Base-by-base conservation (phyloP, 2,329 filamentous ascomycete species). In the Sporothrix inflata region DNA sequence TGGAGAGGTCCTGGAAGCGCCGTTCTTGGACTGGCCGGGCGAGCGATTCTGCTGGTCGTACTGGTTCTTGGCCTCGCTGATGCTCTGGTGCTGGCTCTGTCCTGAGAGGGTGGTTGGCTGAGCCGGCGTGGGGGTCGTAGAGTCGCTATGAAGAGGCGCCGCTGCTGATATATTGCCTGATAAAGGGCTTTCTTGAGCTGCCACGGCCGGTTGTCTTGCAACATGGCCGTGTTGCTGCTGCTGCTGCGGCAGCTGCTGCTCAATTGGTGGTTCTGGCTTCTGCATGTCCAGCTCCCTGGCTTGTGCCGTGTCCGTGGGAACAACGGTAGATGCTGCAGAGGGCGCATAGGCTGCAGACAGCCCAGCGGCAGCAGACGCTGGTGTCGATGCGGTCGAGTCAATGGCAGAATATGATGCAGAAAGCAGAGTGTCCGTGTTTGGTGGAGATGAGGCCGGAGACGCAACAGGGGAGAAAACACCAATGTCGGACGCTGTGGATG, bases 381-480 rank as follows among this genome's bases (percentile, higher is more conserved):
- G 63, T 49, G 63, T 49, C 27, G 63, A 66, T 12, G 63, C 63
- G 7, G 63, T 24, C 14, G 63, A 30, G 8, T 66, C 63, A 34
- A 66, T 66, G 24, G 60, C n/a, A 9, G 63, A 16, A 47, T 19
- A 34, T 1, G 63, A 49, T 12, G 63, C 24, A 27, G 42, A 49
- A n/a, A n/a, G 42, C 21, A 49, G 21, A n/a, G 63, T 16, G 42
- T n/a, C 42, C 4, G 63, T 49, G 63, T 11, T 24, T 49, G 63
- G 42, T 49, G 63, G 63, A 11, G 63, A 47, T 66, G 63, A 16
- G 4, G 11, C 60, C 21, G 60, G 63, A 49, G 63, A 66, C 5
- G 24, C 63, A 12, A 14, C 63, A 34, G 63, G 63, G 3, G 63
- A 66, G 63, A 66, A 66, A 3, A 34, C 16, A 5, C 40, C 40